Evolutionary conservation across 2,329 filamentous ascomycete genomes (phyloP).

Genomic region (Diplodia corticola): DNA sequence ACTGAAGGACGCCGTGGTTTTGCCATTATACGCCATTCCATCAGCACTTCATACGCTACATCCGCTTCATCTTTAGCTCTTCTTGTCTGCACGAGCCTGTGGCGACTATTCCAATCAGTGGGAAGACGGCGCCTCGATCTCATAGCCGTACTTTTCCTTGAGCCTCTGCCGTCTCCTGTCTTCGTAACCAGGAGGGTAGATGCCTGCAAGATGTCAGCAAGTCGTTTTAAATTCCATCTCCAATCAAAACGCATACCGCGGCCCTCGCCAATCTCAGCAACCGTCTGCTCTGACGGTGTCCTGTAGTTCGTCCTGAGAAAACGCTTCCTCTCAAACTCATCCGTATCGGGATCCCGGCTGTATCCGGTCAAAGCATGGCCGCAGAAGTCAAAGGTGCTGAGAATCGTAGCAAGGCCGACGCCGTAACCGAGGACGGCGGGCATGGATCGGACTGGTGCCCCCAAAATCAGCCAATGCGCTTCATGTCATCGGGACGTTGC

Average conservation of each 20-base stretch:
- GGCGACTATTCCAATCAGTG: neutral
- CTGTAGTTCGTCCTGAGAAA: conserved; percentile 71
- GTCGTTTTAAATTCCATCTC: neutral
- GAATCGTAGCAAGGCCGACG: conserved; percentile 55
- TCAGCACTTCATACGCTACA: neutral
- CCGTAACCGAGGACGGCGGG: conserved; percentile 71
- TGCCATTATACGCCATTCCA: neutral
- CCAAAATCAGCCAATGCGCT: neutral
- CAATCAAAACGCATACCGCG: conserved; percentile 61
- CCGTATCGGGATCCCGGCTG: conserved; percentile 57
- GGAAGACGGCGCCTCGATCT: conserved; percentile 53
- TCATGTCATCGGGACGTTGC: neutral
- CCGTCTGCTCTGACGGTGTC: conserved; percentile 74
- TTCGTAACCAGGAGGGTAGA: conserved; percentile 78
- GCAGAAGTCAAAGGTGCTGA: conserved; percentile 68
- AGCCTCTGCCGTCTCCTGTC: conserved; percentile 79
- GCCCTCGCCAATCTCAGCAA: conserved; percentile 81
- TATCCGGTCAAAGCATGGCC: conserved; percentile 62
- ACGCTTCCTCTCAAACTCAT: conserved; percentile 77
- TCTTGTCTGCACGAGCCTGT: neutral
- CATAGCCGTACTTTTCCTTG: conserved; percentile 84
- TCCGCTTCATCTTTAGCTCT: neutral
- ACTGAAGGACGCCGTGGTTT: neutral
- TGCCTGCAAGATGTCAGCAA: conserved; percentile 56
- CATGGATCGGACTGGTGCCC: conserved; percentile 60